Evolutionary conservation across 805 yeast species (phyloP), one percentile per base, ranked within the genome.

Genomic region (Komagataella kurtzmanii): DNA sequence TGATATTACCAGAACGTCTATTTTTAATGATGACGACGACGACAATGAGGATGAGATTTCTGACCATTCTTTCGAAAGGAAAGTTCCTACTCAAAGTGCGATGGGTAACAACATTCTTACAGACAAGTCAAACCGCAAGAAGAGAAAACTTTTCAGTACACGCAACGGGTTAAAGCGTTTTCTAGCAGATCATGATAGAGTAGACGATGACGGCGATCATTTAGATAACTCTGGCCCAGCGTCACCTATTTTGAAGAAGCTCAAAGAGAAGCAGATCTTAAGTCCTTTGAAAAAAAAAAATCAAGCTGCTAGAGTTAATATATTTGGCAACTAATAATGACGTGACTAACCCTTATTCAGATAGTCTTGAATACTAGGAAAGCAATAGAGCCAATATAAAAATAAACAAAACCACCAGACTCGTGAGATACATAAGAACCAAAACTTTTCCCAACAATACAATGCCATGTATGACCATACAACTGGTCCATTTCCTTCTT

Each of bases 381-480:
- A 3, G 93, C 93, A 51, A 76, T 67, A 46, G 79, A 78, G 43
- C 81, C 90, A 56, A 83, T 72, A 67, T 84, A 85, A 60, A 80
- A 83, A 60, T 86, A 85, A 10, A 80, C 70, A 59, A 86, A 86
- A 58, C 72, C 73, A 1, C 89, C 90, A 57, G 79, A 79, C 64
- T 85, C 70, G 61, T 86, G 93, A 10, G 90, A 82, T 17, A 86
- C 88, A 61, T 81, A 84, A 49, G 85, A 77, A 3, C 93, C 91
- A 65, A 85, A 86, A 58, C 81, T 81, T 63, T 79, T 82, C 8
- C 93, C 95, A 51, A 84, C 89, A 49, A 86, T 75, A 2, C 83
- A 87, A 62, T 86, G 91, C 95, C 93, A 86, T 45, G 87, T 78
- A 24, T 80, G 75, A 0, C 90, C 91, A 54, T 73, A 77, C 48